Conservation (phyloP, 768 basidiomycete species). For the Hypsizygus marmoreus region DNA sequence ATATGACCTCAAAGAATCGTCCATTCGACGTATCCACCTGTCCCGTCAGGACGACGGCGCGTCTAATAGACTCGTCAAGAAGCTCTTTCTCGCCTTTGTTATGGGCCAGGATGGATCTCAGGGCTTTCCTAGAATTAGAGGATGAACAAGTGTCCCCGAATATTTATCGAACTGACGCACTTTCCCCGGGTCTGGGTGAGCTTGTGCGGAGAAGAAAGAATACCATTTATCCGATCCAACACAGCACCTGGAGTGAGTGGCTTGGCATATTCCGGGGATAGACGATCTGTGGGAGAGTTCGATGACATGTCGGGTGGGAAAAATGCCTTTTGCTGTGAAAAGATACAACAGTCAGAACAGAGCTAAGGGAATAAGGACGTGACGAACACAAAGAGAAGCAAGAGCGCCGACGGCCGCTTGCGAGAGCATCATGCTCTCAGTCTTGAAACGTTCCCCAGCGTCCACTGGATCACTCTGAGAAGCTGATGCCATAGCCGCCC, state of each 20-base stretch:
- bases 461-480: slow-evolving; percentile 53
- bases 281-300: slow-evolving; percentile 64
- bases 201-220: slow-evolving; percentile 61
- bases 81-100: slow-evolving; percentile 56
- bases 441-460: slow-evolving; percentile 60
- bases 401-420: slow-evolving; percentile 85
- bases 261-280: slow-evolving; percentile 49
- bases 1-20: slow-evolving; percentile 78
- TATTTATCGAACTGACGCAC: slow-evolving; percentile 47
- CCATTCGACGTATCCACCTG: slow-evolving; percentile 56
- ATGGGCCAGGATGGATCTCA: slow-evolving; percentile 67
- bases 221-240: slow-evolving; percentile 68
- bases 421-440: slow-evolving; percentile 73
- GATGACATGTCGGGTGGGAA: slow-evolving; percentile 62
- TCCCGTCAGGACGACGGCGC: slow-evolving; percentile 64
- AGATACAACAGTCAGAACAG: slow-evolving; percentile 4
- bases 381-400: slow-evolving; percentile 84
- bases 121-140: slow-evolving; percentile 60
- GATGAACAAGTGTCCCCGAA: slow-evolving; percentile 9
- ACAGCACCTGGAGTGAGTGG: slow-evolving; percentile 53
- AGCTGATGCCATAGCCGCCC: slow-evolving; percentile 59
- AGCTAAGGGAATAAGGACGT: not conserved
- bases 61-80: slow-evolving; percentile 63
- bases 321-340: slow-evolving; percentile 79
- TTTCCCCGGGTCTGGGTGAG: slow-evolving; percentile 59